phyloP scores from a whole-genome alignment of 2,329 filamentous ascomycete genomes.

The Colletotrichum ledebouriae region DNA sequence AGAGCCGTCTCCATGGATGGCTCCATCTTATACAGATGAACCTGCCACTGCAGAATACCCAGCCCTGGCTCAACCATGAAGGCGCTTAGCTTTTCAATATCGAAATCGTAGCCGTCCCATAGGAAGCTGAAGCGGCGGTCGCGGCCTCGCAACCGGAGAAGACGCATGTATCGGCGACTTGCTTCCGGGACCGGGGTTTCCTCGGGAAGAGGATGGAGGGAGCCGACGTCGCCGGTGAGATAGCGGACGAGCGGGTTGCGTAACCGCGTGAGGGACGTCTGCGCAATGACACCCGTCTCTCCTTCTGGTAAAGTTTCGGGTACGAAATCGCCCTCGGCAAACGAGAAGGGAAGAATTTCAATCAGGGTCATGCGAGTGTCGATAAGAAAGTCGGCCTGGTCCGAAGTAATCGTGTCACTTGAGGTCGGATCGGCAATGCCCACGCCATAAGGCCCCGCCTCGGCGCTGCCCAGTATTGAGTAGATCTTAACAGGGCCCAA shows the following conservation, averaged over 20 bases:
- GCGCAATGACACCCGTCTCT: constrained; percentile 54
- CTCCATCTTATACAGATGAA: constrained; percentile 52
- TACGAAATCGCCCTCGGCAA: constrained; percentile 15
- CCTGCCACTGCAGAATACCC: constrained; percentile 58
- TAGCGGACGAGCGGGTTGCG: constrained; percentile 61
- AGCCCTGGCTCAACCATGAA: constrained; percentile 46
- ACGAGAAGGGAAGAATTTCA: constrained; percentile 52
- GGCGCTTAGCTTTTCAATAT: constrained; percentile 50
- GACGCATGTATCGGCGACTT: constrained; percentile 46
- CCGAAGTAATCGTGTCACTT: not conserved
- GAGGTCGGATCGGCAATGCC: constrained; percentile 50
- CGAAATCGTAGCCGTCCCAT: constrained; percentile 55
- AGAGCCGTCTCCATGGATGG: constrained; percentile 18
- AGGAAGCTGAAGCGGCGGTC: constrained; percentile 59
- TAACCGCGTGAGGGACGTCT: constrained; percentile 57
- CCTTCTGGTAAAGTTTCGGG: constrained; percentile 47
- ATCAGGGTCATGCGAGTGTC: constrained; percentile 54
- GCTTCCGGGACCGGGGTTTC: constrained; percentile 43
- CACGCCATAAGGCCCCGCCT: constrained; percentile 56
- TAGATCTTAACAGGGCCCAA: constrained; percentile 53
- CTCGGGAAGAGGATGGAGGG: constrained; percentile 52
- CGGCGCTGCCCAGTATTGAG: constrained; percentile 58
- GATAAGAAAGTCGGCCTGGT: constrained; percentile 53
- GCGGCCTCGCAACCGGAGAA: constrained; percentile 57
- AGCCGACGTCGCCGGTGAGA: constrained; percentile 57